phyloP scores from a whole-genome alignment of 140 eudicot species.

The Ambrosia hybrid region DNA sequence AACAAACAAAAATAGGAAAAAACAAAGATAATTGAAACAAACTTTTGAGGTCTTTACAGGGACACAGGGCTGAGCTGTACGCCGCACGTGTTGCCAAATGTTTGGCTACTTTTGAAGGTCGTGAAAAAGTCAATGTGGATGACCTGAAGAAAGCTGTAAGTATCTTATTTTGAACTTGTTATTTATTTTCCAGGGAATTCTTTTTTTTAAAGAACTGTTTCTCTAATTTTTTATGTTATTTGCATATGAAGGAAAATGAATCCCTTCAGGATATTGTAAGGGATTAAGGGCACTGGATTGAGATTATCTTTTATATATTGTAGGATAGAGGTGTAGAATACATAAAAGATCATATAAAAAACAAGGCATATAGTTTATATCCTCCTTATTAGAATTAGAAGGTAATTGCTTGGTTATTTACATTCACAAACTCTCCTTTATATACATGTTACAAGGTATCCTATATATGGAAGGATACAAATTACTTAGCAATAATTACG shows the following conservation, averaged over 20 bases:
- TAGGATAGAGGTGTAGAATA: too few relatives aligned
- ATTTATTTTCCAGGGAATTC: neutral
- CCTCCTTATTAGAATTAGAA: neutral
- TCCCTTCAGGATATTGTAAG: neutral
- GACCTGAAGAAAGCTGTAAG: slow-evolving; percentile 99
- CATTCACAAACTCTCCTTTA: too few relatives aligned
- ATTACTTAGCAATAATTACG: too few relatives aligned
- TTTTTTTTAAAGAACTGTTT: neutral
- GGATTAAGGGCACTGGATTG: neutral
- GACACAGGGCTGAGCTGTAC: slow-evolving; percentile 96
- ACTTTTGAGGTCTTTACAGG: slow-evolving; percentile 46
- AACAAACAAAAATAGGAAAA: neutral
- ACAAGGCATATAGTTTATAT: neutral
- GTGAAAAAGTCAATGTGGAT: slow-evolving; percentile 89
- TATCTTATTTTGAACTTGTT: slow-evolving; percentile 15
- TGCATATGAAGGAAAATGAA: slow-evolving; percentile 7
- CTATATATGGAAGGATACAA: too few relatives aligned
- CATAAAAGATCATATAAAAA: neutral
- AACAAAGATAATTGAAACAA: neutral
- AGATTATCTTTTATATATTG: too few relatives aligned
- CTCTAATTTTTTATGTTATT: slow-evolving; percentile 7
- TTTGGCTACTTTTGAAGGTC: slow-evolving; percentile 72
- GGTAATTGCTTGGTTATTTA: too few relatives aligned
- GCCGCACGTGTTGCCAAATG: slow-evolving; percentile 65
- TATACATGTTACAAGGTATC: too few relatives aligned